Evolutionary conservation across 805 yeast species (phyloP).

Genomic region (Saccharomycopsis amapae): DNA sequence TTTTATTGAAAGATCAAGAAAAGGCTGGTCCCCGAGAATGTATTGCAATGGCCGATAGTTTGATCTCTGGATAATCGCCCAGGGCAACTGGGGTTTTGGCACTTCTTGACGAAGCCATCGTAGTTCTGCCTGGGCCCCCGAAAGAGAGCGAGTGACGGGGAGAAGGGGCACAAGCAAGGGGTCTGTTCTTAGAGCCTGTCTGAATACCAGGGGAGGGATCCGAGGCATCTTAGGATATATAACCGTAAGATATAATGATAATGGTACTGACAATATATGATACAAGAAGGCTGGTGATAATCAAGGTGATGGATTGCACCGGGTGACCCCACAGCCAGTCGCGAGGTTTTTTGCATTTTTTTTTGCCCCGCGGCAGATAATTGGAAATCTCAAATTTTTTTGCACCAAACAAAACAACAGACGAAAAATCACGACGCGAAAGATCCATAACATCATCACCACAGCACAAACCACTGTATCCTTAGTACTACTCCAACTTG

Average conservation of each 20-base stretch:
- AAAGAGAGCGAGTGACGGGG: slow-evolving; percentile 21
- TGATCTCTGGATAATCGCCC: slow-evolving; percentile 50
- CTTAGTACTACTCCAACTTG: too few relatives aligned
- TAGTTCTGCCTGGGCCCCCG: slow-evolving; percentile 47
- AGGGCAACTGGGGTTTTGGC: slow-evolving; percentile 37
- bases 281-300: too few relatives aligned
- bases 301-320: too few relatives aligned
- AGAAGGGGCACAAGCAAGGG: slow-evolving; percentile 14
- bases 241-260: too few relatives aligned
- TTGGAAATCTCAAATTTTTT: too few relatives aligned
- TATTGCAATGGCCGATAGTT: slow-evolving; percentile 71
- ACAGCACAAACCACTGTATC: too few relatives aligned
- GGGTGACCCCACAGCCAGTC: neutral
- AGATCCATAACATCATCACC: too few relatives aligned
- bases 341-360: too few relatives aligned
- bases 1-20: slow-evolving; percentile 55
- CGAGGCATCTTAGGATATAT: slow-evolving; percentile 19
- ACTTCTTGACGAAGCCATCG: slow-evolving; percentile 59
- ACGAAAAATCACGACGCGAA: too few relatives aligned
- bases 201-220: slow-evolving; percentile 5
- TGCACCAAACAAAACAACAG: too few relatives aligned
- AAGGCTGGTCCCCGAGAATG: slow-evolving; percentile 80
- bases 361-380: too few relatives aligned
- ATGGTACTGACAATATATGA: too few relatives aligned
- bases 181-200: neutral